A percentile compares a stretch with the other conserved stretches of the same genome.
Evolutionary conservation across 2,329 filamentous ascomycete species (phyloP).

Genomic region (Magnaporthiopsis rhizophila): DNA sequence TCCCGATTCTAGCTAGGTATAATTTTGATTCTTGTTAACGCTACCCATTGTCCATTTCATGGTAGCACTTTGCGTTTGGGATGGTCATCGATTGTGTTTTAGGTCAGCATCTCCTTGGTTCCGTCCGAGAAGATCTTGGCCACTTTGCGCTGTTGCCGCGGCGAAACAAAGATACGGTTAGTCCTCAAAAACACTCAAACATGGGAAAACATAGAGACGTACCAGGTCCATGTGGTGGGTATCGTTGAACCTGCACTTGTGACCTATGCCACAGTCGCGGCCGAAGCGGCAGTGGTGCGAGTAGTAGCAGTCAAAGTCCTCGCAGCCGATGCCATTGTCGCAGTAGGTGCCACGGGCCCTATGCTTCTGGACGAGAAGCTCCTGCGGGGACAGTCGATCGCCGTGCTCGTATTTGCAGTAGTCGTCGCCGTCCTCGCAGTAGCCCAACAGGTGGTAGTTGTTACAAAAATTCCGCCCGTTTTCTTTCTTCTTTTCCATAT

Average conservation of each 20-base stretch:
- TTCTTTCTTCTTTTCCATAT: conserved; percentile 11
- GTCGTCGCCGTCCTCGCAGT: conserved; percentile 12
- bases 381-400: conserved; percentile 11
- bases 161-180: conserved; percentile 6
- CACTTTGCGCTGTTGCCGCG: neutral
- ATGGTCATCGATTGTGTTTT: neutral
- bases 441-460: conserved; percentile 14
- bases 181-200: neutral
- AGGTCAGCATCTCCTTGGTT: conserved; percentile 2
- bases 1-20: neutral
- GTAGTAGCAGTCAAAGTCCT: conserved; percentile 13
- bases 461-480: conserved; percentile 17
- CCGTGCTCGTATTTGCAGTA: conserved; percentile 18
- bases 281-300: conserved; percentile 17
- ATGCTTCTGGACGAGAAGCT: conserved; percentile 15
- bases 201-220: neutral
- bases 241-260: conserved; percentile 15
- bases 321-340: conserved; percentile 12
- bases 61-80: neutral
- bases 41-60: neutral
- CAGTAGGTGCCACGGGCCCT: conserved; percentile 16
- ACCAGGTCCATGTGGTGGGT: conserved; percentile 17
- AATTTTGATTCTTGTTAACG: neutral
- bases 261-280: conserved; percentile 12
- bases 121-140: conserved; percentile 7